Base-by-base conservation (phyloP, 208 protist species). In the Crithidia bombi region DNA sequence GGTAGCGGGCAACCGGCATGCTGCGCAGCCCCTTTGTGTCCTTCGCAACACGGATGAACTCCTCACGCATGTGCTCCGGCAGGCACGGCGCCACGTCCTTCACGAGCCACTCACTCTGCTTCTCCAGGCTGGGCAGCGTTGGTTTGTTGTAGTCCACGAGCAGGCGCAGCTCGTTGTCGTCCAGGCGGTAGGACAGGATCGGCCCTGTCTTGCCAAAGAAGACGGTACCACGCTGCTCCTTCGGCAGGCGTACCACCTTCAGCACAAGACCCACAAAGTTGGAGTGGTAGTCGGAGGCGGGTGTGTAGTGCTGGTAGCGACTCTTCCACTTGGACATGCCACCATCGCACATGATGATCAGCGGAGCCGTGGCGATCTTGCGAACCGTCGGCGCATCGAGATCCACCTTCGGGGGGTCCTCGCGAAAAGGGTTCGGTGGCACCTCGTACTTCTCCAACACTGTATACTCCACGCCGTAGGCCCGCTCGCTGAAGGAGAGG, bases 281-380 rank as follows among this genome's bases (percentile, higher is more conserved):
- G 47, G 90, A 96, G 69, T 93, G 88, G 68, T 96, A 92, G 38
- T 92, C 73, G 21, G 75, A 65, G 56, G 87, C 83, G 10, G 86
- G 91, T 9, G 73, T 89, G 75, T 90, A 93, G 69, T 97, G 85
- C 64, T 94, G 76, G 73, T 91, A 88, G 57, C 83, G 80, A 26
- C 87, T 81, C 82, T 96, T 97, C 75, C 87, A 98, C 54, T 96
- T 96, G 71, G 91, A 97, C 73, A 86, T 83, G 58, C 88, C 90
- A n/a, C 97, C 97, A 77, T 98, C 94, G 70, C 90, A 96, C 78
- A 98, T 97, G 33, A 98, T 71, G 35, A 96, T 85, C 14, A 98
- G 83, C 49, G 92, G 87, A 14, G 89, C 91, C 21, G 81, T 90
- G 33, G 83, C 89, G 10, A 69, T 73, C 57, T 84, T 80, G 33